A percentile compares a stretch with the other conserved stretches of the same genome.
These are phyloP conservation scores for Thelephora ganbajun DNA, from an alignment of 768 basidiomycete species.

Conservation along the genomic window DNA sequence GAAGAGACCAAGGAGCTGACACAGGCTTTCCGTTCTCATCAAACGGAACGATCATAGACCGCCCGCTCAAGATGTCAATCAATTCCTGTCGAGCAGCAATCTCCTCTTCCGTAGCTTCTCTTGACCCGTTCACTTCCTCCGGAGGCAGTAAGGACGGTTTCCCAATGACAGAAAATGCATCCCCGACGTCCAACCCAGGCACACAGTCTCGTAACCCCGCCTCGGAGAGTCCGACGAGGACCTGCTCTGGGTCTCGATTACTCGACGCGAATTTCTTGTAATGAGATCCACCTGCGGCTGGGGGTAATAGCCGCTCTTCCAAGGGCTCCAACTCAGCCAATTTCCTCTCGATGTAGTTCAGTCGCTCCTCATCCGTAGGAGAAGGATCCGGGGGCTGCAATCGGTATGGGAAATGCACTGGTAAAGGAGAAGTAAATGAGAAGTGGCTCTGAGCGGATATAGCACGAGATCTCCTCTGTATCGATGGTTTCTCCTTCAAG, in stretches of 20 bases:
- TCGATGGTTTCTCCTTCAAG: constrained; percentile 39
- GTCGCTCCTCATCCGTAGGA: constrained; percentile 34
- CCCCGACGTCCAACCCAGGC: constrained; percentile 79
- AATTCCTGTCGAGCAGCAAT: constrained; percentile 48
- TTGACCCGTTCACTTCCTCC: background rate
- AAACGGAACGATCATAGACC: constrained; percentile 35
- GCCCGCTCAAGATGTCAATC: constrained; percentile 70
- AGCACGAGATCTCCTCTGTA: constrained; percentile 58
- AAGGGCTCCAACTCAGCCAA: constrained; percentile 50
- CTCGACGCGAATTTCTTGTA: constrained; percentile 31
- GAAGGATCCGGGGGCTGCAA: constrained; percentile 41
- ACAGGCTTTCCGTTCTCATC: constrained; percentile 19
- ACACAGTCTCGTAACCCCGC: constrained; percentile 60
- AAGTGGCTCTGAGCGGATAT: constrained; percentile 49
- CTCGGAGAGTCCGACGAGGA: constrained; percentile 62
- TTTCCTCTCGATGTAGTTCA: constrained; percentile 64
- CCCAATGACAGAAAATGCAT: constrained; percentile 59
- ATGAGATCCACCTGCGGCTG: constrained; percentile 12
- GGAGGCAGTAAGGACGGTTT: constrained; percentile 32
- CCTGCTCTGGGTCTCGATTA: constrained; percentile 35
- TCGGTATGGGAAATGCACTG: constrained; percentile 70
- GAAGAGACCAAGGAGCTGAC: constrained; percentile 62
- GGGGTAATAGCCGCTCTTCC: constrained; percentile 17
- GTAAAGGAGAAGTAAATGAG: constrained; percentile 73
- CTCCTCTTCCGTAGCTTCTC: constrained; percentile 11